Percentiles rank a stretch among this genome's conserved stretches.
Evolutionary conservation across 345 rosid genomes (phyloP).

Genomic region (Linum tenue): DNA sequence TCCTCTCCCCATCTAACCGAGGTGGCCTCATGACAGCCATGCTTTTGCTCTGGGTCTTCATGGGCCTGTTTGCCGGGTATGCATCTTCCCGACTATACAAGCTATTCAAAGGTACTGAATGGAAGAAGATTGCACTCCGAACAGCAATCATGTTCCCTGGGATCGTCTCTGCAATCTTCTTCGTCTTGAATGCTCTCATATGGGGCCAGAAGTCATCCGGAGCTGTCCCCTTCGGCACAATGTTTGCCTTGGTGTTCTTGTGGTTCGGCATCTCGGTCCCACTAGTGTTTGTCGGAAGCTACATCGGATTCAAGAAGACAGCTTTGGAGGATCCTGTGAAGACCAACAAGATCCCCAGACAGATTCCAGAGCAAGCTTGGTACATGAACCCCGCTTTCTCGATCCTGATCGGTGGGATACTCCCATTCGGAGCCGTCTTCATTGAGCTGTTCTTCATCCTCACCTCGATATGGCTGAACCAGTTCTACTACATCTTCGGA

Average conservation of each 20-base stretch:
- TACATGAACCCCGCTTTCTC: conserved; percentile 12
- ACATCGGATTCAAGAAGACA: conserved; percentile 10
- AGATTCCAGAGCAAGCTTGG: conserved; percentile 12
- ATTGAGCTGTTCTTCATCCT: conserved; percentile 12
- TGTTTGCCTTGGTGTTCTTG: conserved; percentile 9
- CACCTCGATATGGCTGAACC: conserved; percentile 10
- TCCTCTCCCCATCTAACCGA: conserved; percentile 10
- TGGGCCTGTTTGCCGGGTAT: conserved; percentile 9
- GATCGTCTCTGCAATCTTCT: conserved; percentile 6
- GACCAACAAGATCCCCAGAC: conserved; percentile 8
- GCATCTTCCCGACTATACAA: conserved; percentile 6
- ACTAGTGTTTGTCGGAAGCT: conserved; percentile 1
- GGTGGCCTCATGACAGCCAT: conserved; percentile 10
- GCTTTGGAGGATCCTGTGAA: conserved; percentile 9
- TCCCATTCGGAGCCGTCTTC: conserved; percentile 10
- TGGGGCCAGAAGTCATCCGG: conserved; percentile 11
- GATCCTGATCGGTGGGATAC: conserved; percentile 10
- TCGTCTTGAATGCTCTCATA: conserved; percentile 11
- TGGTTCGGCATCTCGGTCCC: conserved; percentile 12
- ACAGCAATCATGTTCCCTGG: conserved; percentile 10
- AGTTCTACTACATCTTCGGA: conserved; percentile 11
- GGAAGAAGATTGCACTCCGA: conserved; percentile 10
- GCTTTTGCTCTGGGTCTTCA: conserved; percentile 11
- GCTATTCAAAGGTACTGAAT: conserved; percentile 7
- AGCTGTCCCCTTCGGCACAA: conserved; percentile 11